Evolutionary conservation across 2,329 filamentous ascomycete species (phyloP), one percentile per base, ranked within the genome.

Genomic region (Neofusicoccum sp.): DNA sequence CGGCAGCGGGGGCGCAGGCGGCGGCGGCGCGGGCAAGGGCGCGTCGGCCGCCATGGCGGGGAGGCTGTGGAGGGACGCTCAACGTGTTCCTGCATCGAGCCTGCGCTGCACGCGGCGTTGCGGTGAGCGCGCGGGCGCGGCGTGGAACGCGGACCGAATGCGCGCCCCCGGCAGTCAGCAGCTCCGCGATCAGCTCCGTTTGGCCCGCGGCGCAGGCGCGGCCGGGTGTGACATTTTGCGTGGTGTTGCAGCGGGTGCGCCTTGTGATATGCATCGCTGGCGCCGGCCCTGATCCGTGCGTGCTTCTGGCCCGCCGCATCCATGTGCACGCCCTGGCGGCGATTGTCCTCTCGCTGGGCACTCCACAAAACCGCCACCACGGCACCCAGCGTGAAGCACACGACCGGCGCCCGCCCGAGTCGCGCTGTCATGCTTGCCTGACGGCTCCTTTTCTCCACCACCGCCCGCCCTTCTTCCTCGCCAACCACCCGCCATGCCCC

Each of bases 1-100:
- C 50, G 75, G 74, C 56, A 73, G 71, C 58, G 74, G 74, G 29
- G 75, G 75, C 54, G 75, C 69, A 47, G 73, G 68, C 69, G 54
- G 56, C 72, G 73, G 66, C 73, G 71, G 56, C 50, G 61, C 65
- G 58, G 22, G 68, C 62, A 36, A 45, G 62, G 67, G 48, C 62
- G 65, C 65, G 64, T 71, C 71, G 52, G 68, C 66, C 69, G 70
- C 71, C 66, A 66, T 66, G 52, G 62, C 52, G 56, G 39, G 37
- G 49, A 22, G 48, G 11, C 12, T 22, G 16, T 39, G 14, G 48
- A 37, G 28, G 48, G 22, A 22, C 22, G 22, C 22, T 56, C 48
- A 44, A 62, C 47, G 56, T 60, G 56, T 60, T 60, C 56, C 56
- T 60, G 56, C 56, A 60, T 58, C 41, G 37, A 56, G 52, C 34